These are phyloP conservation scores for Colletotrichum higginsianum DNA, from an alignment of 2,329 filamentous ascomycete species.

Conservation along the genomic window DNA sequence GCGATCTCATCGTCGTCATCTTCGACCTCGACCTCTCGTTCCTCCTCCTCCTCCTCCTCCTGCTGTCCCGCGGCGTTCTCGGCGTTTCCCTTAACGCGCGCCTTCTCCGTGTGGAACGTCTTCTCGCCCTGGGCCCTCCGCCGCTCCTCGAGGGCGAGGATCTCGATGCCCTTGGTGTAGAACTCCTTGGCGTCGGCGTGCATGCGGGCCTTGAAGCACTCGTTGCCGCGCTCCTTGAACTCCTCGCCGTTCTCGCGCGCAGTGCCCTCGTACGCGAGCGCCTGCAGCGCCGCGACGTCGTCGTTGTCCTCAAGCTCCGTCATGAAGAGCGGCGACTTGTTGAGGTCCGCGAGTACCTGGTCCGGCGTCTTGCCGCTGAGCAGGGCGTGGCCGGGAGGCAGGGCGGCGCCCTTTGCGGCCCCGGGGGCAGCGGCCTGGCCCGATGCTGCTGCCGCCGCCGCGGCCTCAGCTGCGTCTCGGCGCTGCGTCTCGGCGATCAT, in stretches of 20 bases:
- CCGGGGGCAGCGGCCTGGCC: slow-evolving; percentile 39
- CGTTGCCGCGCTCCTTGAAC: slow-evolving; percentile 95
- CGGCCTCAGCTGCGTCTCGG: slow-evolving; percentile 7
- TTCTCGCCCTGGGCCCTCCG: slow-evolving; percentile 61
- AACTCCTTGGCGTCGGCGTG: slow-evolving; percentile 92
- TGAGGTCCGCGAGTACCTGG: slow-evolving; percentile 70
- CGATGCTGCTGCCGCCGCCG: slow-evolving; percentile 23
- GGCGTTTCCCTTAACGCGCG: neutral
- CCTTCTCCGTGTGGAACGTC: slow-evolving; percentile 40
- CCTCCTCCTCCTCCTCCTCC: slow-evolving; percentile 44
- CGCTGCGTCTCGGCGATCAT: slow-evolving; percentile 44
- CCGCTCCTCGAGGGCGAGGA: slow-evolving; percentile 76
- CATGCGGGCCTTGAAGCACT: slow-evolving; percentile 80
- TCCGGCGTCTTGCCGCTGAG: slow-evolving; percentile 63
- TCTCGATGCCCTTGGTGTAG: slow-evolving; percentile 87
- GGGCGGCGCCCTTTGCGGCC: slow-evolving; percentile 55
- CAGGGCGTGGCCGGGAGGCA: slow-evolving; percentile 61
- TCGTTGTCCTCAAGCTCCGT: slow-evolving; percentile 90
- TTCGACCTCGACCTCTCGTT: slow-evolving; percentile 62
- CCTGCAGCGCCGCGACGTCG: slow-evolving; percentile 88
- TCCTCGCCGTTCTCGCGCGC: slow-evolving; percentile 84
- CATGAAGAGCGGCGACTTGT: slow-evolving; percentile 90
- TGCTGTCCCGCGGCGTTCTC: slow-evolving; percentile 15
- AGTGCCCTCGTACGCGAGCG: slow-evolving; percentile 93
- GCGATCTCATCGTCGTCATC: slow-evolving; percentile 71